Evolutionary conservation across 192 early-diverging fungal genomes (phyloP).

Genomic region (Coemansia sp.): DNA sequence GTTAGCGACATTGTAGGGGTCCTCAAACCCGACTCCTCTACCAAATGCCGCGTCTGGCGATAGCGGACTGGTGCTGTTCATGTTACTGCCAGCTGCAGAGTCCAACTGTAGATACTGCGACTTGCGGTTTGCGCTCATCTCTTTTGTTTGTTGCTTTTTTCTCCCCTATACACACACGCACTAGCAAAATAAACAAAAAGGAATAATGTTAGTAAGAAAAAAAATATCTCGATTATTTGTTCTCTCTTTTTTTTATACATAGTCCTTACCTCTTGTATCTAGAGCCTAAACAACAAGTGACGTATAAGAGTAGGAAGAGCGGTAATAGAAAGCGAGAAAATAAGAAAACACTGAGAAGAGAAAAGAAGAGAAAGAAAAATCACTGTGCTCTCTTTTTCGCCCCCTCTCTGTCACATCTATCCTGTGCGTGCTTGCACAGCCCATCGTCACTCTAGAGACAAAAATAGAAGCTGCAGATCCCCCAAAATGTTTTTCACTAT

Average conservation of each 20-base stretch:
- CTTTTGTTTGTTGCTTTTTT: not conserved
- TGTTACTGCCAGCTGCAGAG: constrained; percentile 5
- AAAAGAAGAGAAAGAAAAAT: not conserved
- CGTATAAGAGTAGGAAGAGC: not conserved
- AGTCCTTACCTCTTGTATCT: not conserved
- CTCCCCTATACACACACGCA: too few relatives aligned
- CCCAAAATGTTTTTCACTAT: not conserved
- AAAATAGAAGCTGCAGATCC: constrained; percentile 11
- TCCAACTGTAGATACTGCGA: constrained; percentile 42
- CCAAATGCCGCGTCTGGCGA: constrained; percentile 38
- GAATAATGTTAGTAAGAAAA: too few relatives aligned
- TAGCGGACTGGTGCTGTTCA: constrained; percentile 13
- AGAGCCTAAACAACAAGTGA: not conserved
- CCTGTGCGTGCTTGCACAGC: not conserved
- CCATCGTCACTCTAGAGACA: not conserved
- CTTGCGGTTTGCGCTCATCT: constrained; percentile 38
- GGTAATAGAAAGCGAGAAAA: not conserved
- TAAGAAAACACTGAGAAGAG: not conserved
- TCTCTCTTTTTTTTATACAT: too few relatives aligned
- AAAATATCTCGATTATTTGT: too few relatives aligned
- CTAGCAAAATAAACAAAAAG: too few relatives aligned
- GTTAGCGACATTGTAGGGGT: constrained; percentile 11
- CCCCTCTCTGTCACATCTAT: not conserved
- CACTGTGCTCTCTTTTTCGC: not conserved
- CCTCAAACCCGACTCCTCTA: constrained; percentile 52